Percentiles rank a stretch among this genome's conserved stretches.
Evolutionary conservation across 2,329 filamentous ascomycete genomes (phyloP).

Genomic region (Penicillium palitans): DNA sequence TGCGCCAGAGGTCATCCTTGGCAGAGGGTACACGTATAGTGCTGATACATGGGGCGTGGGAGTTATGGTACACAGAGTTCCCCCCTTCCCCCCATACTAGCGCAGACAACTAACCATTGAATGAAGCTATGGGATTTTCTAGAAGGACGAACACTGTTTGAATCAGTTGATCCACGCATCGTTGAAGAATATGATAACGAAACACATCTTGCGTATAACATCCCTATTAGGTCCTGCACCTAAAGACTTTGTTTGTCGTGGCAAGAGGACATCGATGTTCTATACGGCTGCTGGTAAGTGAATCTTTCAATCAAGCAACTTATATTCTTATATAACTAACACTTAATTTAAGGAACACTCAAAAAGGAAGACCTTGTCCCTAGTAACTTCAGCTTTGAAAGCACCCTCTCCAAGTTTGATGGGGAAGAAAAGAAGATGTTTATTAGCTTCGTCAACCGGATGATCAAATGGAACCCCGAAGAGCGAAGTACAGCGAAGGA

Average conservation of each 20-base stretch:
- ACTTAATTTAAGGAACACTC: conserved; percentile 9
- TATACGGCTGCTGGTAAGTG: conserved; percentile 14
- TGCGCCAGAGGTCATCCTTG: conserved; percentile 39
- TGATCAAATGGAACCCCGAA: conserved; percentile 35
- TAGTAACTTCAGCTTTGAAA: conserved; percentile 18
- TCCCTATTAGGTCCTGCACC: conserved; percentile 32
- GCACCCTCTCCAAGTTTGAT: conserved; percentile 18
- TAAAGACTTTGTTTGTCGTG: conserved; percentile 29
- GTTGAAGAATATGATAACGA: conserved; percentile 30
- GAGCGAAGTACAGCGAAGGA: conserved; percentile 36
- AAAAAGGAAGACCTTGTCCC: conserved; percentile 10
- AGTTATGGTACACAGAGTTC: conserved; percentile 35
- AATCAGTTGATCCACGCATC: conserved; percentile 22
- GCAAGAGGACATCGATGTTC: conserved; percentile 21
- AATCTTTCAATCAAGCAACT: neutral
- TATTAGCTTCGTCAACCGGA: conserved; percentile 32
- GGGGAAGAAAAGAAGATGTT: conserved; percentile 34
- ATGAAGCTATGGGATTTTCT: conserved; percentile 34
- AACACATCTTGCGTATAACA: conserved; percentile 35
- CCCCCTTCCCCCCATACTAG: no score
- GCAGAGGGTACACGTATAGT: conserved; percentile 36
- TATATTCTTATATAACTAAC: neutral
- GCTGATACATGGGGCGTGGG: conserved; percentile 43
- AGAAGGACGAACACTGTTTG: conserved; percentile 32
- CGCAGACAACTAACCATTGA: conserved; percentile 7